Base-by-base conservation (phyloP, 2,329 filamentous ascomycete species). In the Paracamarosporium sp. region DNA sequence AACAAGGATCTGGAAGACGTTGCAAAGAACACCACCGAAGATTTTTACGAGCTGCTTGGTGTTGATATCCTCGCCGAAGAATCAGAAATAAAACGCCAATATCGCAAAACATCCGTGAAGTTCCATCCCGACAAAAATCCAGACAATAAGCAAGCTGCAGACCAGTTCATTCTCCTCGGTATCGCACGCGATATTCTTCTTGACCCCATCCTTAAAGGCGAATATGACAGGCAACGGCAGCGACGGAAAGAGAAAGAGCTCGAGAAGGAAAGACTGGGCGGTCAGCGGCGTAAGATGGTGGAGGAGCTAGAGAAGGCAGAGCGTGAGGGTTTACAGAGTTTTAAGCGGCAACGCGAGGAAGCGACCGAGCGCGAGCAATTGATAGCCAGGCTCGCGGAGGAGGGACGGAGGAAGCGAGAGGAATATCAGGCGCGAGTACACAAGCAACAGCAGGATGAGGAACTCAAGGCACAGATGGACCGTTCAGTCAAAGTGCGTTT, bases 81-180 rank as follows among this genome's bases (percentile, higher is more conserved):
- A 55, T 80, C 86, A n/a, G 90, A 93, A 61, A 89, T 96, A 69
- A 89, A 91, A 62, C 88, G 90, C 65, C 92, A 92, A 43, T 97
- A 94, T 82, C 87, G 92, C 57, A 91, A 91, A 68, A 88, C 89
- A 28, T 92, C 92, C 3, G 82, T 97, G n/a, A 92, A 92, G 71
- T 92, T 93, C 81, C 94, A 98, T 76, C 94, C 94, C 1, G 94
- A 98, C 83, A 97, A 97, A 79, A 88, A 93, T 54, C 86, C 86
- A 51, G 74, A 75, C 64, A 73, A 80, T 57, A 77, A 79, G 5
- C 79, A 79, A 67, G 92, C 95, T 65, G 84, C 91, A 44, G 88
- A 89, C 55, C 91, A 90, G 70, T 98, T 96, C 81, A 91, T 97
- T 76, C 83, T 90, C 1, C 88, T 96, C 56, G 90, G 93, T 71